phyloP scores from a whole-genome alignment of 148 eudicot genomes.

The Vaccinium myrtillus region DNA sequence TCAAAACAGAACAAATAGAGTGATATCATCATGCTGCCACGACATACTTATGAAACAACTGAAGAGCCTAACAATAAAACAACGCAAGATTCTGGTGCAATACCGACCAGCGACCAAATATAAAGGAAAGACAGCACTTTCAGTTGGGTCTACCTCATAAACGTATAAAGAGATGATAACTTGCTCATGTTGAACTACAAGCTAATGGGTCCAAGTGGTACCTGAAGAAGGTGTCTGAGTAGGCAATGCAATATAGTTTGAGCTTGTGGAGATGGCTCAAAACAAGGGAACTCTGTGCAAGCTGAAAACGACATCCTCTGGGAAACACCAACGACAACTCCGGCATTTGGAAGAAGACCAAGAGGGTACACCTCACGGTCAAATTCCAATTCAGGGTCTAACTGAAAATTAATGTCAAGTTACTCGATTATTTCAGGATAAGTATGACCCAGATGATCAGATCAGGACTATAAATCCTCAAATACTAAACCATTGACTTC shows the following conservation, averaged over 20 bases:
- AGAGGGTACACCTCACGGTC: slow-evolving; percentile 98
- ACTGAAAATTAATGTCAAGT: slow-evolving; percentile 48
- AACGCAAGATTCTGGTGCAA: not conserved
- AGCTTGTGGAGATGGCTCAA: slow-evolving; percentile 98
- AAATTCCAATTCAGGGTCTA: slow-evolving; percentile 98
- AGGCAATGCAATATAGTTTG: slow-evolving; percentile 97
- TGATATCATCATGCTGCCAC: not conserved
- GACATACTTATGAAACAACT: not conserved
- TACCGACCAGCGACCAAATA: not conserved
- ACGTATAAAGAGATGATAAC: not conserved
- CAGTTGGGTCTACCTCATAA: not conserved
- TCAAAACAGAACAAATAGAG: slow-evolving; percentile 5
- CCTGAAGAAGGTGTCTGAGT: slow-evolving; percentile 98
- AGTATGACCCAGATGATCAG: slow-evolving; percentile 7
- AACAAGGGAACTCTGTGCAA: slow-evolving; percentile 97
- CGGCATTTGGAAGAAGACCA: slow-evolving; percentile 98
- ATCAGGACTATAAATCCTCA: not conserved
- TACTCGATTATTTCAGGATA: slow-evolving; percentile 20
- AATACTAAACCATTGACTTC: not conserved
- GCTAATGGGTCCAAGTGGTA: slow-evolving; percentile 22
- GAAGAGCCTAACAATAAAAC: not conserved
- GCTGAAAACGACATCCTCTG: slow-evolving; percentile 97
- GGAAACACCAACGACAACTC: slow-evolving; percentile 91
- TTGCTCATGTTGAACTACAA: slow-evolving; percentile 14
- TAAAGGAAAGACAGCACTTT: not conserved